Base-by-base conservation (phyloP, 2,329 filamentous ascomycete species). In the Waltergamsia citrina region DNA sequence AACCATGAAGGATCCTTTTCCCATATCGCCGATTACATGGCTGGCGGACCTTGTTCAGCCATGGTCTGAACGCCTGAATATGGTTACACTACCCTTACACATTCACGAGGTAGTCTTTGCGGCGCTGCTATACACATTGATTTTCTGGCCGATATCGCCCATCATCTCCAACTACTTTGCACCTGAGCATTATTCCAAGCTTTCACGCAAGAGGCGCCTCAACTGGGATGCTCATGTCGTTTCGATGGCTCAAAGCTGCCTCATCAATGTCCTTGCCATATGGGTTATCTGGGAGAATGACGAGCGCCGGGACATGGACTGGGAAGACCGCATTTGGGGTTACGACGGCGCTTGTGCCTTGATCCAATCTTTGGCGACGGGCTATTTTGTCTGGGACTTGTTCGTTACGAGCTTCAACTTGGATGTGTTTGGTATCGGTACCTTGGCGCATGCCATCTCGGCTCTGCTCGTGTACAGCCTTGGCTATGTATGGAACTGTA, bases 221-320 rank as follows among this genome's bases (percentile, higher is more conserved):
- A 92, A 83, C 65, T 92, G 85, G 85, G 78, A 93, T 54, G 80
- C 86, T 17, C 85, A 90, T 52, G 78, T 90, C 36, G 85, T 92
- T 21, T 87, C 82, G n/a, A 71, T 92, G 44, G 66, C 85, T 36
- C 85, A 93, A 67, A 81, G 78, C 52, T 63, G 69, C 21, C 59
- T 85, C 36, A 84, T 93, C 60, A 85, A 81, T 54, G 53, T 45
- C 31, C 60, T 88, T 21, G 81, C 83, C n/a, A 59, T 92, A 12
- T 88, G 77, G 70, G 71, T 84, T 37, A 83, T 87, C 58, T 66
- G 65, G 36, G 58, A 52, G 27, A 85, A 92, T 54, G 62, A 77
- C 26, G 81, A 87, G 54, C 70, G 84, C 39, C 63, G 58, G 44
- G 60, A 60, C 30, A 84, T 85, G 74, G 63, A 73, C 47, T 75